A percentile compares a stretch with the other conserved stretches of the same genome.
phyloP scores from a whole-genome alignment of 2,329 filamentous ascomycete species.

The Xylariaceae sp. region DNA sequence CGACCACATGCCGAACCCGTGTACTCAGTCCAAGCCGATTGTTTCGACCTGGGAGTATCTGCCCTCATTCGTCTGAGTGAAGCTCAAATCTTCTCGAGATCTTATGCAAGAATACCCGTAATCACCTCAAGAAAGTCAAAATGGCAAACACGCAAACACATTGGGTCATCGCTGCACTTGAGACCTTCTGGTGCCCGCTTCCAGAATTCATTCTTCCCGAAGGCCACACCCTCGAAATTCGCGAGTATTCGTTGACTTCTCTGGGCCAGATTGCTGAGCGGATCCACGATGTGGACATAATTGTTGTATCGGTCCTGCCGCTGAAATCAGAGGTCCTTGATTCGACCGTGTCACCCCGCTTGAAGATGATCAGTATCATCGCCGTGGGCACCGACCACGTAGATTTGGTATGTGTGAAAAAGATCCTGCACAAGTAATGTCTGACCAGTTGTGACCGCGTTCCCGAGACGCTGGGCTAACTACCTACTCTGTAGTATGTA shows the following conservation, averaged over 20 bases:
- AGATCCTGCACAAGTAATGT: too few species aligned
- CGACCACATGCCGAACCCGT: too few species aligned
- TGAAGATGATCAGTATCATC: slow-evolving; percentile 33
- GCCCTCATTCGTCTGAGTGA: too few species aligned
- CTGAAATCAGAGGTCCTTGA: slow-evolving; percentile 27
- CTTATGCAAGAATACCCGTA: too few species aligned
- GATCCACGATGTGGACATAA: slow-evolving; percentile 34
- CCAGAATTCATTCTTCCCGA: slow-evolving; percentile 26
- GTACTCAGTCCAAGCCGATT: too few species aligned
- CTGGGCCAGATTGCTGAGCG: slow-evolving; percentile 26
- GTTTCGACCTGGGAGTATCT: too few species aligned
- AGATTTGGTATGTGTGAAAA: slow-evolving; percentile 24
- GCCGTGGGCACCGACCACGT: slow-evolving; percentile 37
- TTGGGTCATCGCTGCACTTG: slow-evolving; percentile 32
- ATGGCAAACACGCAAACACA: slow-evolving; percentile 21
- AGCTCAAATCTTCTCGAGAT: too few species aligned
- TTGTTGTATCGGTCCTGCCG: slow-evolving; percentile 32
- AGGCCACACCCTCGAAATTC: slow-evolving; percentile 31
- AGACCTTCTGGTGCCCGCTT: slow-evolving; percentile 30
- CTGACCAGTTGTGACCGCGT: too few species aligned
- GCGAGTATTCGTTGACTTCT: slow-evolving; percentile 24
- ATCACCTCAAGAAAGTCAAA: neutral
- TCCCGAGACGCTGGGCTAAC: too few species aligned
- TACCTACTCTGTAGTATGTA: too few species aligned
- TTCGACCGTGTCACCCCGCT: slow-evolving; percentile 24